Evolutionary conservation across 2,329 filamentous ascomycete species (phyloP), one percentile per base, ranked within the genome.

Genomic region (Graphilbum sp.): DNA sequence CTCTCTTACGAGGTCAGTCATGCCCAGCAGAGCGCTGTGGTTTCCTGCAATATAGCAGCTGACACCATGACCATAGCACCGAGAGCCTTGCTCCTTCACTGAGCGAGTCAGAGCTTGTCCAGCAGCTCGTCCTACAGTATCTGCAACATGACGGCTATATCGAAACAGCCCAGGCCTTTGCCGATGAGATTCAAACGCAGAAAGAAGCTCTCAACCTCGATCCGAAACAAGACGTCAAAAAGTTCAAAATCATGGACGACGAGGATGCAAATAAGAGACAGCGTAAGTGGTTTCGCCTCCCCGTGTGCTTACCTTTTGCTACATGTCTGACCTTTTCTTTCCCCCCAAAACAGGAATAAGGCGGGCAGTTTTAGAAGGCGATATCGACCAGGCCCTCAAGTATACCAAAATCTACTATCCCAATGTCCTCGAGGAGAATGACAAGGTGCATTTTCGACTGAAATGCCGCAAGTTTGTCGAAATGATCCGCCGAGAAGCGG

Each of bases 131-230:
- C 16, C 68, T 86, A 30, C 87, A 95, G 57, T 96, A 93, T 47
- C 63, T 98, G 13, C 82, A 87, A 29, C 88, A 96, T 49, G 90
- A 96, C 50, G 90, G 90, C 42, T 96, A 95, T 48, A 79, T 95
- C 8, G 88, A 95, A 47, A 94, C 88, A 0, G 87, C 87, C 9
- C 74, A 78, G 45, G 85, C 84, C 0, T 96, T 98, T 63, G 76
- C 82, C 4, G 69, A 79, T 48, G 88, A 96, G 51, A 75, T 93
- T 20, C 69, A 73, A 38, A 62, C 69, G 15, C 83, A 94, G 54
- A 79, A 81, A 49, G 63, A 71, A 49, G 75, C 81, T 9, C 59
- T 94, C 40, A 71, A 69, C 44, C 64, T 72, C 32, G 70, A 74
- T 39, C 58, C 70, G 29, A 56, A 57, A 35, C 54, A 64, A 23